Evolutionary conservation across 2,329 filamentous ascomycete genomes (phyloP), one percentile per base, ranked within the genome.

Genomic region (Dactylellina haptotyla): DNA sequence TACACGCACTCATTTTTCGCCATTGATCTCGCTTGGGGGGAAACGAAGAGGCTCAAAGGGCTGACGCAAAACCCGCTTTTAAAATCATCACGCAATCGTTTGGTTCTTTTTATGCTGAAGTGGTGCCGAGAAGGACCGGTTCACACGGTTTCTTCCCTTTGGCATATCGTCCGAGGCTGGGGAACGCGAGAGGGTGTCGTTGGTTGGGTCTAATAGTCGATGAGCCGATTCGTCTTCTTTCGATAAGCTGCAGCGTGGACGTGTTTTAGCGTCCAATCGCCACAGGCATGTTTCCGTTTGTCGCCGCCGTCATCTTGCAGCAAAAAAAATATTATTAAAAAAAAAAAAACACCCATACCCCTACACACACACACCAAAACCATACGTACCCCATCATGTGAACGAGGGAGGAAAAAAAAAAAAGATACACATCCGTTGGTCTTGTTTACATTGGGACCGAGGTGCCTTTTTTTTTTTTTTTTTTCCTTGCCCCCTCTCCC

Each of bases 261-360:
- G 66, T 71, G 66, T 71, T 71, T 71, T 57, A 58, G 41, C 50
- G 54, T 61, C 34, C 53, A 54, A 28, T 51, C 39, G 28, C 37
- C 37, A 62, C 30, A 32, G 62, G 18, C 41, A 37, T 58, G 53
- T 34, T 57, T 63, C 66, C 66, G 66, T 72, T 72, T 72, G 66
- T 72, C 66, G 30, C 46, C 58, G 61, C 69, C 61, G 69, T 73
- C 69, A 73, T 61, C 61, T 32, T 66, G 69, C 69, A 73, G 59
- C 18, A 51, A 26, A n/a, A 32, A n/a, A 57, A 63, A 58, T 57
- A 56, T 43, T 25, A 50, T 30, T 58, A 37, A 56, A 54, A 43
- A 32, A 56, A 64, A 46, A 45, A 58, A 37, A 39, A 58, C 20
- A 54, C 32, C 25, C 41, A 16, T 14, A 34, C 1, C 18, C 54